Conservation (phyloP, 306 rosid genomes). For the Psophocarpus tetragonolobus region DNA sequence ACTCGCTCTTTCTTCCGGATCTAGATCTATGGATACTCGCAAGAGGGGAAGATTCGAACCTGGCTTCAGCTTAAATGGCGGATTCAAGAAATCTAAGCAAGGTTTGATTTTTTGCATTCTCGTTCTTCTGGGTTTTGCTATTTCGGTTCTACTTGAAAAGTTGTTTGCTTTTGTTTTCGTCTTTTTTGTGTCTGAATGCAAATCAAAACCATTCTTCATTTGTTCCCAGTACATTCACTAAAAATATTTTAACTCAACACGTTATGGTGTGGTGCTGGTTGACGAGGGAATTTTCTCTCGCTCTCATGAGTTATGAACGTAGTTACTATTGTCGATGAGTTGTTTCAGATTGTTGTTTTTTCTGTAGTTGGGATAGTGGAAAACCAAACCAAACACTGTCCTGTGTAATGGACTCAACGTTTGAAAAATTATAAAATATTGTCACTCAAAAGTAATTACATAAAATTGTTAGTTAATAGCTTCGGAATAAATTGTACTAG, state of each 20-base stretch:
- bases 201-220: background rate
- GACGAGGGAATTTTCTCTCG: background rate
- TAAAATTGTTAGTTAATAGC: background rate
- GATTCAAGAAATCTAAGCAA: too few relatives aligned
- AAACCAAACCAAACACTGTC: background rate
- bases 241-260: background rate
- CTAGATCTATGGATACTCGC: slow-evolving; percentile 66
- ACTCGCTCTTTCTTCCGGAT: slow-evolving; percentile 36
- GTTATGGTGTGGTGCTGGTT: background rate
- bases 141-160: too few relatives aligned
- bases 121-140: too few relatives aligned
- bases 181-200: background rate
- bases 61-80: slow-evolving; percentile 30
- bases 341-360: slow-evolving; percentile 12
- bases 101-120: too few relatives aligned
- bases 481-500: slow-evolving; percentile 35
- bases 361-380: background rate
- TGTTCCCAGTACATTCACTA: background rate
- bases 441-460: background rate
- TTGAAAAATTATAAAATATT: slow-evolving; percentile 15
- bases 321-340: background rate
- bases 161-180: too few relatives aligned
- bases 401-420: slow-evolving; percentile 2
- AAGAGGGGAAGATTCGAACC: slow-evolving; percentile 68
- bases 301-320: background rate